These are phyloP conservation scores for Escovopsis weberi DNA, from an alignment of 2,329 filamentous ascomycete species.

Conservation along the genomic window DNA sequence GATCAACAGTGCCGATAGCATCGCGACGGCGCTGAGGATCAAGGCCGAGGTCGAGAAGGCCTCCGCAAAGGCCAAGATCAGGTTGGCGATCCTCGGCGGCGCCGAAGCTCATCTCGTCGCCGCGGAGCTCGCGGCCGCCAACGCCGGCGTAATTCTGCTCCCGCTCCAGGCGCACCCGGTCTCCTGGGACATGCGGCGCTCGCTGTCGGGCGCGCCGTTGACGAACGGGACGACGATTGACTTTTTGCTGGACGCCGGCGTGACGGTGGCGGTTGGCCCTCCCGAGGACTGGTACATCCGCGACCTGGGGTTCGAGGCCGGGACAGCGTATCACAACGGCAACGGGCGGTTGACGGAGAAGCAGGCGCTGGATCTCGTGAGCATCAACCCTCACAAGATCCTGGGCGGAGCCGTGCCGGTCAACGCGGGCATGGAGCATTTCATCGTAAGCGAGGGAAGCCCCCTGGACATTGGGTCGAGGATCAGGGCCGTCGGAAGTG, in stretches of 20 bases:
- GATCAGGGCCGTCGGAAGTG: slow-evolving; percentile 35
- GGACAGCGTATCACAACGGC: slow-evolving; percentile 43
- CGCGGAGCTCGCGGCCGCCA: slow-evolving; percentile 37
- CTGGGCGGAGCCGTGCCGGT: slow-evolving; percentile 27
- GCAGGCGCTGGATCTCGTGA: slow-evolving; percentile 42
- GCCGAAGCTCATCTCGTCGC: slow-evolving; percentile 50
- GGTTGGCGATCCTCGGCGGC: slow-evolving; percentile 44
- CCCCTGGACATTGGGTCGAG: slow-evolving; percentile 44
- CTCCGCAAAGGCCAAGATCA: slow-evolving; percentile 22
- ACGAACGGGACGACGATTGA: slow-evolving; percentile 51
- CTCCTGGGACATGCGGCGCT: slow-evolving; percentile 47
- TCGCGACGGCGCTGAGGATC: slow-evolving; percentile 42
- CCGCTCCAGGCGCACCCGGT: slow-evolving; percentile 41
- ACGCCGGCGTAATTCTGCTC: slow-evolving; percentile 44
- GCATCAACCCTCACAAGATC: slow-evolving; percentile 41
- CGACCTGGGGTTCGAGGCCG: slow-evolving; percentile 44
- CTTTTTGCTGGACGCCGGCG: slow-evolving; percentile 41
- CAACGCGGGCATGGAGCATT: slow-evolving; percentile 26
- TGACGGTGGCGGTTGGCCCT: slow-evolving; percentile 41
- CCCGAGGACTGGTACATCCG: slow-evolving; percentile 48
- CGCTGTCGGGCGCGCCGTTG: slow-evolving; percentile 48
- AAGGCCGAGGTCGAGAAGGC: slow-evolving; percentile 40
- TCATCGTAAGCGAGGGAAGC: slow-evolving; percentile 48
- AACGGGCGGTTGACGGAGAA: slow-evolving; percentile 36
- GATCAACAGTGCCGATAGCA: slow-evolving; percentile 48